These are phyloP conservation scores for Exophiala aquamarina DNA, from an alignment of 2,329 filamentous ascomycete species.

Conservation along the genomic window DNA sequence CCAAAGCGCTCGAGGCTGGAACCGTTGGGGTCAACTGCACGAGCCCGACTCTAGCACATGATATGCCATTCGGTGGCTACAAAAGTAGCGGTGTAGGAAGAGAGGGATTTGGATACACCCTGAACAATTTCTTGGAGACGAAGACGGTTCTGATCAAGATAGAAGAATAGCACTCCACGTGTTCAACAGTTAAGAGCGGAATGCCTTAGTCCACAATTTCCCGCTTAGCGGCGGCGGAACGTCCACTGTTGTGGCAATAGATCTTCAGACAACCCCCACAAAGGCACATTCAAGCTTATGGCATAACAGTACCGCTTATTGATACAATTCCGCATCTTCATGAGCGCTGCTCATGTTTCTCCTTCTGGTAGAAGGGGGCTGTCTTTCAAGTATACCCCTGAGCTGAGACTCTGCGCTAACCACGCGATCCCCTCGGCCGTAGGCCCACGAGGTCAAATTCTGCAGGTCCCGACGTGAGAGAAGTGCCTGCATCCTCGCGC, in stretches of 20 bases:
- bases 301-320: constrained; percentile 1
- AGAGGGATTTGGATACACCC: constrained; percentile 68
- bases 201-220: too few relatives aligned
- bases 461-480: constrained; percentile 12
- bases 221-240: too few relatives aligned
- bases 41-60: constrained; percentile 31
- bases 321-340: constrained; percentile 16
- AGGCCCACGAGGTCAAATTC: constrained; percentile 15
- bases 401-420: constrained; percentile 23
- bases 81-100: constrained; percentile 78
- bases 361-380: constrained; percentile 4
- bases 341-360: not conserved
- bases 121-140: constrained; percentile 60
- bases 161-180: not conserved
- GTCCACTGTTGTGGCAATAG: too few relatives aligned
- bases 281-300: too few relatives aligned
- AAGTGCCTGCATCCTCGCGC: constrained; percentile 13
- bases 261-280: too few relatives aligned
- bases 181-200: too few relatives aligned
- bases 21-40: constrained; percentile 46
- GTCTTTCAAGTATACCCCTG: constrained; percentile 20
- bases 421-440: constrained; percentile 8
- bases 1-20: constrained; percentile 26
- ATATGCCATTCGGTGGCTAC: constrained; percentile 67
- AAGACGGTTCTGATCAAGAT: constrained; percentile 53